A percentile compares a stretch with the other conserved stretches of the same genome.
These are phyloP conservation scores for Bruguiera parviflora DNA, from an alignment of 345 rosid species.

Conservation along the genomic window DNA sequence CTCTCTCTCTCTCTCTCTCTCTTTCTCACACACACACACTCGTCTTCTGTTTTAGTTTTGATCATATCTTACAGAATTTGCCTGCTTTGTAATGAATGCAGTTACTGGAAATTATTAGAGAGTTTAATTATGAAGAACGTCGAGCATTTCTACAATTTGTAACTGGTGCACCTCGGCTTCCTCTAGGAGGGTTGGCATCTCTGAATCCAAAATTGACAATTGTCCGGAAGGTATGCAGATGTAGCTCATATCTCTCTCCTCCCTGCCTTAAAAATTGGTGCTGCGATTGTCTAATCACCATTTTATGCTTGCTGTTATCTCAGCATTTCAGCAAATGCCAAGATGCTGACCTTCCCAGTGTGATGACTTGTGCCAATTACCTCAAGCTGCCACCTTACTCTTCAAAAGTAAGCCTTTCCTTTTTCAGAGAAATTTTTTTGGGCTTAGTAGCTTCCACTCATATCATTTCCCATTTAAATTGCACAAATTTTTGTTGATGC, in stretches of 20 bases:
- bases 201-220: slow-evolving; percentile 87
- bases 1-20: background rate
- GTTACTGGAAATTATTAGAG: slow-evolving; percentile 77
- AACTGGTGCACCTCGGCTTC: slow-evolving; percentile 92
- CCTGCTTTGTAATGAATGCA: slow-evolving; percentile 26
- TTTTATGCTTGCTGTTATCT: slow-evolving; percentile 1
- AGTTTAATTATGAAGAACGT: slow-evolving; percentile 54
- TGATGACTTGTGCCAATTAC: slow-evolving; percentile 98
- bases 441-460: background rate
- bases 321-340: slow-evolving; percentile 70
- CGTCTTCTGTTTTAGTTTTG: background rate
- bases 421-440: background rate
- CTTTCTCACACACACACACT: background rate
- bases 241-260: slow-evolving; percentile 5
- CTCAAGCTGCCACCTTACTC: slow-evolving; percentile 92
- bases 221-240: slow-evolving; percentile 67
- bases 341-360: slow-evolving; percentile 84
- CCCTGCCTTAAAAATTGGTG: background rate
- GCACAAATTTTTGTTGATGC: background rate
- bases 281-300: background rate
- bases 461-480: background rate
- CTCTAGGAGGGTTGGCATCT: slow-evolving; percentile 89
- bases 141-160: slow-evolving; percentile 91
- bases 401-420: slow-evolving; percentile 52
- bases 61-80: too few relatives aligned